These are phyloP conservation scores for Fagus sylvatica DNA, from an alignment of 306 rosid genomes.

Conservation along the genomic window DNA sequence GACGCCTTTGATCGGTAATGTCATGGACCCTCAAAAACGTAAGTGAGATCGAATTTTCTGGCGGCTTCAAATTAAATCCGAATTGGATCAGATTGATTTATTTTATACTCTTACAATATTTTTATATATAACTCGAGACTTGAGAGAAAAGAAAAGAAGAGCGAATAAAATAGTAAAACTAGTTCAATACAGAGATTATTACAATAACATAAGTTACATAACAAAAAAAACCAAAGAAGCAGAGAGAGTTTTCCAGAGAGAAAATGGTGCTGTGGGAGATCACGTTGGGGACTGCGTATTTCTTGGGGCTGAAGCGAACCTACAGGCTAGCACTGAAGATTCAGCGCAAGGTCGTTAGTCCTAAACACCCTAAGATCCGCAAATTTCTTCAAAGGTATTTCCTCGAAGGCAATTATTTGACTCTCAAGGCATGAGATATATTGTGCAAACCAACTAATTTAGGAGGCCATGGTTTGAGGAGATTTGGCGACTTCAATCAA, in stretches of 20 bases:
- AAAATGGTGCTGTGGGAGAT: conserved; percentile 98
- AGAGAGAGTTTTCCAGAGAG: neutral
- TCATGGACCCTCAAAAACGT: neutral
- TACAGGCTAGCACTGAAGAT: conserved; percentile 69
- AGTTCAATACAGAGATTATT: neutral
- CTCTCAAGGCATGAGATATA: too few species aligned
- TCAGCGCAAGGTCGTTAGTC: conserved; percentile 67
- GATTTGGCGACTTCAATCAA: too few species aligned
- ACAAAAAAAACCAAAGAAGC: neutral
- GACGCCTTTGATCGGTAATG: conserved; percentile 10
- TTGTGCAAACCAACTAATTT: too few species aligned
- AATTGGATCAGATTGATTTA: too few species aligned
- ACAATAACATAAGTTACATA: neutral
- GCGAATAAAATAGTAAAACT: neutral
- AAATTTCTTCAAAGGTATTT: conserved; percentile 73
- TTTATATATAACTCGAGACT: conserved; percentile 54
- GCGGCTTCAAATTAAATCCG: too few species aligned
- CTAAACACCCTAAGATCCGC: conserved; percentile 65
- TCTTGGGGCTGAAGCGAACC: conserved; percentile 83
- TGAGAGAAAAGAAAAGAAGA: conserved; percentile 44
- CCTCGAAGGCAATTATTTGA: too few species aligned
- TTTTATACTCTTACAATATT: too few species aligned
- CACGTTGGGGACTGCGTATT: conserved; percentile 88
- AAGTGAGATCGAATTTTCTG: conserved; percentile 36
- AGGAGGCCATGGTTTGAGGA: too few species aligned